Evolutionary conservation across 257 asterid genomes (phyloP).

Genomic region (Ocimum tenuiflorum): DNA sequence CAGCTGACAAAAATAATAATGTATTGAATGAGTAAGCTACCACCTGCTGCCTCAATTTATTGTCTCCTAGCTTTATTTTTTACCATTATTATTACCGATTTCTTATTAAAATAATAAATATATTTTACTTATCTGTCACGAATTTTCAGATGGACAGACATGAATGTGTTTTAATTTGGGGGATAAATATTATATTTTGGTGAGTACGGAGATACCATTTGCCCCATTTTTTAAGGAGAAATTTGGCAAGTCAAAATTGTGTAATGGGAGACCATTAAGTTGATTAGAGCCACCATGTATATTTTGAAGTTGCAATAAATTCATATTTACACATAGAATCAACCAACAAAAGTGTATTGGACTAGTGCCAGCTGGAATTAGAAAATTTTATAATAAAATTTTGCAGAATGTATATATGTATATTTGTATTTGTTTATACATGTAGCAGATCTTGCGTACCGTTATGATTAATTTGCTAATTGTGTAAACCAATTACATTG

Average conservation of each 20-base stretch:
- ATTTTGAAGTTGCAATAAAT: background rate
- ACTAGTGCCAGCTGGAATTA: slow-evolving; percentile 23
- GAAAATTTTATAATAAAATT: background rate
- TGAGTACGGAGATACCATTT: background rate
- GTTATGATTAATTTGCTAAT: background rate
- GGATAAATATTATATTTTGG: background rate
- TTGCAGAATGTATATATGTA: background rate
- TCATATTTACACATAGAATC: background rate
- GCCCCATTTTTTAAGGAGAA: background rate
- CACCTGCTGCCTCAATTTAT: slow-evolving; percentile 32
- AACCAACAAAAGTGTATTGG: background rate
- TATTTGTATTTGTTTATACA: too few relatives aligned
- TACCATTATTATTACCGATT: background rate
- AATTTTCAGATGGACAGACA: background rate
- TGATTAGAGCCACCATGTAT: slow-evolving; percentile 6
- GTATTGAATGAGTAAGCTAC: slow-evolving; percentile 15
- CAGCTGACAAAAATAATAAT: slow-evolving; percentile 25
- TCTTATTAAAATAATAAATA: background rate
- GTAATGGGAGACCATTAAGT: slow-evolving; percentile 23
- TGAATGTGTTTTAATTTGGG: background rate
- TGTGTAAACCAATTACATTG: background rate
- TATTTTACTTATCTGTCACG: background rate
- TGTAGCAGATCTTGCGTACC: background rate
- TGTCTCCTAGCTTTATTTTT: slow-evolving; percentile 12
- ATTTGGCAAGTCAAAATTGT: slow-evolving; percentile 12